Evolutionary conservation across 2,329 filamentous ascomycete genomes (phyloP), one percentile per base, ranked within the genome.

Genomic region (Neofusicoccum umdonicola): DNA sequence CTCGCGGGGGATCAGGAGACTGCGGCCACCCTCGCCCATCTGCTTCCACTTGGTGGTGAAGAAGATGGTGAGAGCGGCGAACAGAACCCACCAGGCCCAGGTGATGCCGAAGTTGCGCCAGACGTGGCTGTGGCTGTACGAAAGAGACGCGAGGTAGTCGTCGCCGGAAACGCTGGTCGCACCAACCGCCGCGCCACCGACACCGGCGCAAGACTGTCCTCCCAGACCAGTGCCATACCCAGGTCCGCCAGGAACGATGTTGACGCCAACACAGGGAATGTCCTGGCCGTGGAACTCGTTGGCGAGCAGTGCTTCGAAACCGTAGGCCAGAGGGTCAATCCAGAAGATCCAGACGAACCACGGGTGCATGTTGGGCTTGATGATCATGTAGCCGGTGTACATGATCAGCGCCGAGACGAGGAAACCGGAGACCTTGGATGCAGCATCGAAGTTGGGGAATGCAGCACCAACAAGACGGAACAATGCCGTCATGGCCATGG

Each of bases 401-500:
- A 82, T 85, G 72, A 83, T 84, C 39, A 90, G 78, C 64, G 90
- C 88, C 45, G 85, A 73, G 31, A 86, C 73, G 4, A 81, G 78
- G 2, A 84, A 80, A 0, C 83, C 83, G 2, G 83, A 83, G 69
- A 85, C 76, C 69, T 89, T 89, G 50, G 85, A 64, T 76, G 84
- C 72, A 81, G 81, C n/a, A 78, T 81, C 52, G 82, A 77, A 4
- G 87, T 89, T 66, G 86, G 83, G 12, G 88, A 92, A 17, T 85
- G 80, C 77, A 0, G 90, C 88, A 27, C 85, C 91, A 66, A 95
- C 90, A 13, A 87, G 88, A 41, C 91, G 85, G 83, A 95, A 95
- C 65, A 93, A 84, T 83, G 91, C 92, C 27, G 89, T 92, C 90
- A 94, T 94, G 63, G 85, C 83, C 71, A 96, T 70, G 0, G 90